A percentile compares a stretch with the other conserved stretches of the same genome.
Evolutionary conservation across 345 rosid species (phyloP).

Genomic region (Capsella bursapastoris): DNA sequence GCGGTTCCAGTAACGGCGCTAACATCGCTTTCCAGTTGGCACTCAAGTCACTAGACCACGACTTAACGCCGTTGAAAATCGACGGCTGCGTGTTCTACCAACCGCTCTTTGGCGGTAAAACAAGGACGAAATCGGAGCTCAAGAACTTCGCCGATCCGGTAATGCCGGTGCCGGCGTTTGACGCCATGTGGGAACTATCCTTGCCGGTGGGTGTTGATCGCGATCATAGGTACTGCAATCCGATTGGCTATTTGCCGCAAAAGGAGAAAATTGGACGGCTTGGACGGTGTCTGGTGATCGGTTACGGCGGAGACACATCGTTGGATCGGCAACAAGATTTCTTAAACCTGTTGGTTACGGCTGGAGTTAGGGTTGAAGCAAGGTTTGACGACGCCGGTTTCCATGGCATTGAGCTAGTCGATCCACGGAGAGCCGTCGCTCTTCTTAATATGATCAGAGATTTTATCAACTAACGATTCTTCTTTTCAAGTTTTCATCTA

Average conservation of each 20-base stretch:
- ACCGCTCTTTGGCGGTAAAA: slow-evolving; percentile 43
- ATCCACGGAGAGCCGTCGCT: slow-evolving; percentile 43
- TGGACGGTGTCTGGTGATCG: slow-evolving; percentile 48
- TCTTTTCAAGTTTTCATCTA: neutral
- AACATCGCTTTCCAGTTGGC: slow-evolving; percentile 46
- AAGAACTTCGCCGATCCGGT: slow-evolving; percentile 38
- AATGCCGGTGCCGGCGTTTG: slow-evolving; percentile 48
- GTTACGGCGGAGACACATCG: slow-evolving; percentile 44
- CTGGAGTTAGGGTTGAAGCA: slow-evolving; percentile 49
- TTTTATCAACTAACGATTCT: slow-evolving; percentile 28
- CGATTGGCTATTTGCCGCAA: slow-evolving; percentile 39
- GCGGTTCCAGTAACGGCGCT: slow-evolving; percentile 49
- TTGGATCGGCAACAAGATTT: slow-evolving; percentile 49
- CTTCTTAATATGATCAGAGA: slow-evolving; percentile 45
- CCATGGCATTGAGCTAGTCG: slow-evolving; percentile 47
- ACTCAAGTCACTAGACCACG: slow-evolving; percentile 38
- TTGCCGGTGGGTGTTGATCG: slow-evolving; percentile 44
- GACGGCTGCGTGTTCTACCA: slow-evolving; percentile 46
- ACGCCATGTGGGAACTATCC: slow-evolving; percentile 42
- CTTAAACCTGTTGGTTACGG: slow-evolving; percentile 37
- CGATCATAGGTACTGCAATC: slow-evolving; percentile 51
- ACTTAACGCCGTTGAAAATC: slow-evolving; percentile 44
- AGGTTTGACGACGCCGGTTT: slow-evolving; percentile 50
- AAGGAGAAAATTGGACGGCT: slow-evolving; percentile 35
- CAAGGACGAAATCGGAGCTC: slow-evolving; percentile 40